These are phyloP conservation scores for Wickerhamomyces subpelliculosus DNA, from an alignment of 805 yeast genomes.

Conservation along the genomic window DNA sequence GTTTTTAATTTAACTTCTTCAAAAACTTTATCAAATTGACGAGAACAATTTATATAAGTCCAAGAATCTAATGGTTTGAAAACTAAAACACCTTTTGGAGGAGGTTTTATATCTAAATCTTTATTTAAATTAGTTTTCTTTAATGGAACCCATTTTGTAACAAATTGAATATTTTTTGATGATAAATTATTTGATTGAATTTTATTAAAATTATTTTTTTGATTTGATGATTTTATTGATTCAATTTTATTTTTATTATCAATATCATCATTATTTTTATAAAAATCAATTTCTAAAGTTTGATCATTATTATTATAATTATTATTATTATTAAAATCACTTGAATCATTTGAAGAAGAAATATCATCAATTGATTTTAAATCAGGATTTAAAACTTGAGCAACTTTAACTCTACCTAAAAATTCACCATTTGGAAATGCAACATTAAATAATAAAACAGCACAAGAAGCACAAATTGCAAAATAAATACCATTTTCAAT, in stretches of 20 bases:
- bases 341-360: constrained; percentile 5
- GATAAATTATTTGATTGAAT: no score
- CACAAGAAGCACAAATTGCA: constrained; percentile 80
- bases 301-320: neutral
- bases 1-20: constrained; percentile 61
- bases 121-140: constrained; percentile 43
- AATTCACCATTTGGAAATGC: constrained; percentile 80
- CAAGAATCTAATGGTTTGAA: constrained; percentile 78
- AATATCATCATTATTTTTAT: constrained; percentile 7
- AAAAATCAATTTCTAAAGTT: constrained; percentile 8
- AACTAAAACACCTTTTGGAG: constrained; percentile 88
- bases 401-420: constrained; percentile 69
- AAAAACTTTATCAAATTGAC: constrained; percentile 60
- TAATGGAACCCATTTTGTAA: constrained; percentile 67
- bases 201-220: no score
- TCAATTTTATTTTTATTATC: neutral
- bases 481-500: constrained; percentile 90
- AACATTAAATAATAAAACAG: constrained; percentile 61
- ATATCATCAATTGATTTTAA: constrained; percentile 25
- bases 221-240: neutral
- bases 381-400: constrained; percentile 62
- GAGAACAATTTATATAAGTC: constrained; percentile 74
- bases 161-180: constrained; percentile 26
- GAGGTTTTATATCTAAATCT: constrained; percentile 54
- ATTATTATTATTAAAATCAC: constrained; percentile 9